phyloP scores from a whole-genome alignment of 495 filamentous ascomycete genomes.

The Aspergillus panamensis region DNA sequence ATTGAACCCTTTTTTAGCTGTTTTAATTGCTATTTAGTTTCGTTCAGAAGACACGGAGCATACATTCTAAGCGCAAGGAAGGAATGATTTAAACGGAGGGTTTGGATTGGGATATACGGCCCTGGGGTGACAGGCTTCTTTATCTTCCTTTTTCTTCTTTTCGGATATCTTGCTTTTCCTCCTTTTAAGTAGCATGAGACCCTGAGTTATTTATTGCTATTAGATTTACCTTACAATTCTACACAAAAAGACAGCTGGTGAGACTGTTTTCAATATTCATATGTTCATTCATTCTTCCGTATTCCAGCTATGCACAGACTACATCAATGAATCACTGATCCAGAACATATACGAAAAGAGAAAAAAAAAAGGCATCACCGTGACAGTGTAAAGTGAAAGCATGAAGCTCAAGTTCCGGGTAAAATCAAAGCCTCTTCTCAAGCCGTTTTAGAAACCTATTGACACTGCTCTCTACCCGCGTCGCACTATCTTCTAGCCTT shows the following conservation, averaged over 20 bases:
- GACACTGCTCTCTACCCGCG: conserved; percentile 70
- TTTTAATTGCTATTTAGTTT: background rate
- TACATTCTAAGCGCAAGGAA: background rate
- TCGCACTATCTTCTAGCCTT: conserved; percentile 66
- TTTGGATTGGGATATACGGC: too few relatives aligned
- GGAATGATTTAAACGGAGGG: background rate
- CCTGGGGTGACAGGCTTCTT: too few relatives aligned
- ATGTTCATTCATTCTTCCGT: background rate
- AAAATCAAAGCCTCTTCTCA: conserved; percentile 71
- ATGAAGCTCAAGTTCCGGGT: background rate
- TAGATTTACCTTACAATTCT: background rate
- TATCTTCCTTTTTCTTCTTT: background rate
- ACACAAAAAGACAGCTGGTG: too few relatives aligned
- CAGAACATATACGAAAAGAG: background rate
- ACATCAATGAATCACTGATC: too few relatives aligned
- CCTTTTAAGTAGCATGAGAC: background rate
- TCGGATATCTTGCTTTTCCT: background rate
- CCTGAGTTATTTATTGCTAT: background rate
- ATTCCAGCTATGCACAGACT: too few relatives aligned
- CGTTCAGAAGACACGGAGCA: conserved; percentile 5
- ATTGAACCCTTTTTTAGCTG: background rate
- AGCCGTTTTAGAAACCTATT: conserved; percentile 81
- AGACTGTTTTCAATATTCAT: too few relatives aligned
- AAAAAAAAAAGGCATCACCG: background rate
- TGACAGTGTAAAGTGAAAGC: background rate